Base-by-base conservation (phyloP, 1,284 basidiomycete genomes). In the Gastroboletus turbinatus region DNA sequence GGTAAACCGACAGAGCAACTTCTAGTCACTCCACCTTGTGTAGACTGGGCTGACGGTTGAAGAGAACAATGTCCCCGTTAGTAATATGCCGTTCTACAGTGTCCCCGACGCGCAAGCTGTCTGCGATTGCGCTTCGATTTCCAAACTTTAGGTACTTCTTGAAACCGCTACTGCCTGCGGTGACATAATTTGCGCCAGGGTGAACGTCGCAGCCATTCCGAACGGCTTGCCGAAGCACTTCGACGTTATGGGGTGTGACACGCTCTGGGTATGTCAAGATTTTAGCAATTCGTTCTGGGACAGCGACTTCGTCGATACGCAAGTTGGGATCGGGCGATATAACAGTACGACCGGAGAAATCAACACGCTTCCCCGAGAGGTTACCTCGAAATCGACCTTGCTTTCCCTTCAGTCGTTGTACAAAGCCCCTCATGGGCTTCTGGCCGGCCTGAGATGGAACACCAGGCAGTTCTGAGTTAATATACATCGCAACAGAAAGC, bases 311-410 rank as follows among this genome's bases (percentile, higher is more conserved):
- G 72, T 99, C 96, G 68, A 99, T 98, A 50, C 94, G 89, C 59
- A 99, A 78, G 72, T 99, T 99, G 11, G 97, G 97, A 72, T 99
- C 97, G 0, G 97, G 97, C 3, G 94, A 96, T 68, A 99, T 99
- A 74, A 99, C 97, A 6, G 97, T 99, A 67, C 97, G 90, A 17
- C 90, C 97, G 1, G 96, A 98, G 70, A 99, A 99, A 73, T 99
- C 97, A 64, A 99, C 97, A 75, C 97, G 94, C 75, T 99, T 99
- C 60, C 97, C 97, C 0, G 96, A 98, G 19, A 99, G 80, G 71
- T 99, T 99, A 30, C 97, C 97, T 73, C 97, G 85, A 78, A 99
- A 99, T 55, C 97, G 94, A 67, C 97, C 97, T 74, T 98, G 95
- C 73, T 99, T 99, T 44, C 97, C 97, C 77, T 99, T 99, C 56